These are phyloP conservation scores for Sutorius eximius DNA, from an alignment of 1,284 basidiomycete genomes.

Conservation along the genomic window DNA sequence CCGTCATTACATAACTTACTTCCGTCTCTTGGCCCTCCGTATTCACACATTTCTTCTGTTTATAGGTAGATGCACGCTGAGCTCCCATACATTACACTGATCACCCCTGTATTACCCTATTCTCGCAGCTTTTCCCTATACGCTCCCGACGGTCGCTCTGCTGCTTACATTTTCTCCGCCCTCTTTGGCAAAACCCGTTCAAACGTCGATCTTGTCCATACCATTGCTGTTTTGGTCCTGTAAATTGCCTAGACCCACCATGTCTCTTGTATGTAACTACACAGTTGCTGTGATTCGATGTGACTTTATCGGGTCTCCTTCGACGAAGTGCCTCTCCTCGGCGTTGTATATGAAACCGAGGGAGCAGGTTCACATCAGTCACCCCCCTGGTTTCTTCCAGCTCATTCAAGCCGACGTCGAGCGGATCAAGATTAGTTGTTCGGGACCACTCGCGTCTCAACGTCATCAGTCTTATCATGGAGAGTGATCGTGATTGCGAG, in stretches of 20 bases:
- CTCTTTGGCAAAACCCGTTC: not conserved
- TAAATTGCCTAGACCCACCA: constrained; percentile 2
- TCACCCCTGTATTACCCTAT: constrained; percentile 3
- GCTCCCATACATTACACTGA: constrained; percentile 9
- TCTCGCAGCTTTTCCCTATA: not conserved
- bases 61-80: constrained; percentile 4
- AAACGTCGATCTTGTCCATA: constrained; percentile 7
- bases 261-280: constrained; percentile 1
- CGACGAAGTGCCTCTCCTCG: constrained; percentile 16
- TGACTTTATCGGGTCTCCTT: constrained; percentile 29
- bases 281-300: not conserved
- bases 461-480: constrained; percentile 16
- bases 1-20: not conserved
- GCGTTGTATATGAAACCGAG: constrained; percentile 9
- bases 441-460: not conserved
- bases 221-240: constrained; percentile 21
- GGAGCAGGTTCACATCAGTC: not conserved
- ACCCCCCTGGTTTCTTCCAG: not conserved
- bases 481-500: constrained; percentile 8
- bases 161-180: constrained; percentile 10
- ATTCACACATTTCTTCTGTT: constrained; percentile 6
- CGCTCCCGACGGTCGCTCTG: not conserved
- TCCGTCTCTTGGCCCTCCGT: not conserved
- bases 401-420: not conserved
- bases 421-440: not conserved